Base-by-base conservation (phyloP, 768 basidiomycete species). In the Serendipita indica region DNA sequence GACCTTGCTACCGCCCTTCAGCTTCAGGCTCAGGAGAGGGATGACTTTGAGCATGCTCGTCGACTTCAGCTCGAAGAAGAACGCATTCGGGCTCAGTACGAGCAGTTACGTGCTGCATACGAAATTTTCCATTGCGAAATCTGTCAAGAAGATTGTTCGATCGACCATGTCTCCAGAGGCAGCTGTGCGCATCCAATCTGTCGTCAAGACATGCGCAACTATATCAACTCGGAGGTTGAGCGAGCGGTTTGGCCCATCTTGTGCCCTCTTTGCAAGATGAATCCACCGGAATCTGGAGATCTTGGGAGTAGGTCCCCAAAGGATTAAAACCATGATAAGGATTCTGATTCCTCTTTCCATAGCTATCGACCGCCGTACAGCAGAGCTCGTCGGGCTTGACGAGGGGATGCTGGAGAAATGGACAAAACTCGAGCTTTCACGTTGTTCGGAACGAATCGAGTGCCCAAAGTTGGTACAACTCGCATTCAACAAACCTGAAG, bases 171-270 rank as follows among this genome's bases (percentile, higher is more conserved):
- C 13, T 72, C 76, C 18, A 64, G 62, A n/a, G 63, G 80, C 14
- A 66, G 28, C 1, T 85, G 83, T 62, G 62, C 62, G 10, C 82
- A 85, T 63, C 61, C 60, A 14, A 77, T 78, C 64, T 85, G 84
- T 66, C 70, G 78, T 54, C 65, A 69, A 1, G 85, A 84, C 64
- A 61, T 83, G 52, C 69, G 65, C 58, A 62, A 60, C 3, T 75
- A 77, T 56, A 68, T 77, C 12, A 63, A 63, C 30, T 69, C 74
- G 3, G 77, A 76, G 66, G 70, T 84, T 18, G 69, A 71, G 14
- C 78, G 80, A 34, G 74, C 73, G 57, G 74, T 73, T 7, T 83
- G 75, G 49, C 83, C 83, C 3, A 77, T 85, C 30, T 64, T 76
- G 12, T 85, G 83, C 66, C 84, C 83, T 0, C 63, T 75, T 32